These are phyloP conservation scores for Comarum palustre DNA, from an alignment of 306 rosid species.

Conservation along the genomic window DNA sequence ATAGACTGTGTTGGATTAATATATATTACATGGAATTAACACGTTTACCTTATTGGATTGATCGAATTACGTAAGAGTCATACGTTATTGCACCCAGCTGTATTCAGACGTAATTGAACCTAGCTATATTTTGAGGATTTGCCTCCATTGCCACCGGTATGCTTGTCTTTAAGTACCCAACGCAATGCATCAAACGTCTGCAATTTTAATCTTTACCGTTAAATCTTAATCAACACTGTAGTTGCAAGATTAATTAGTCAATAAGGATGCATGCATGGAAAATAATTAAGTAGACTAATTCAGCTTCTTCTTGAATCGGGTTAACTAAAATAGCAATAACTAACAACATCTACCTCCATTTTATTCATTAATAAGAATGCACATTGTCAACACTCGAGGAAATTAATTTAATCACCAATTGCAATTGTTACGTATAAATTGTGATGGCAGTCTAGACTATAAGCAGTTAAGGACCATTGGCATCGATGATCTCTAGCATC, in stretches of 20 bases:
- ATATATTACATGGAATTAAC: no score
- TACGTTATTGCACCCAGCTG: no score
- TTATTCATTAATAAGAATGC: neutral
- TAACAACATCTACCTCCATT: neutral
- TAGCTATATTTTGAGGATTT: no score
- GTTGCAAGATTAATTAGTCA: neutral
- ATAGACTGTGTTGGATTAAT: no score
- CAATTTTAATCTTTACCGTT: neutral
- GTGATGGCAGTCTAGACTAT: slow-evolving; percentile 4
- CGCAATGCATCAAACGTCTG: neutral
- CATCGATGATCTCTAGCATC: neutral
- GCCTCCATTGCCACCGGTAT: no score
- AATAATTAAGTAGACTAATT: neutral
- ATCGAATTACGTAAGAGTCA: no score
- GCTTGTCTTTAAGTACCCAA: no score
- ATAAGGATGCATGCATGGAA: neutral
- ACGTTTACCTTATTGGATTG: no score
- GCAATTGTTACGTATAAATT: neutral
- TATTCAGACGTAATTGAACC: no score
- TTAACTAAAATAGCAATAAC: neutral
- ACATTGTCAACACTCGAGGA: neutral
- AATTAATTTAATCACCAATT: neutral
- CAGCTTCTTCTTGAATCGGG: neutral
- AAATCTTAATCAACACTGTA: neutral
- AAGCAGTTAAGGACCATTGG: neutral